Evolutionary conservation across 1,139 yeast species (phyloP).

Genomic region (Casaregolazyma suthepensis): DNA sequence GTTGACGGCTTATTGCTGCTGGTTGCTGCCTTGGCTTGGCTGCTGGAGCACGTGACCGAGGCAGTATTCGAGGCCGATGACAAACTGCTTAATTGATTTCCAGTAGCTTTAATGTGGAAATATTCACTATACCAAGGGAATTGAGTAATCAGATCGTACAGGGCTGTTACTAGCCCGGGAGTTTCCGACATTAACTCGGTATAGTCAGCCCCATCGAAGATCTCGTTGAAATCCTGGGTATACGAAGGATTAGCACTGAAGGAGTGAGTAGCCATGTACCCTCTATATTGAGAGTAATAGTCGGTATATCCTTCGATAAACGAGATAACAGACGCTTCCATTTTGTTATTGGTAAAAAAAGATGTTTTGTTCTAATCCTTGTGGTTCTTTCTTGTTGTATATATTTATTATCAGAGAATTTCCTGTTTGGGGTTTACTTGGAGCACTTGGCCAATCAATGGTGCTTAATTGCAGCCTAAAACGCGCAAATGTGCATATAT

Average conservation of each 20-base stretch:
- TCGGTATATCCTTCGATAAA: slow-evolving; percentile 3
- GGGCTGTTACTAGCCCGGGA: slow-evolving; percentile 15
- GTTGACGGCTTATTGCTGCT: not conserved
- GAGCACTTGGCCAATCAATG: not conserved
- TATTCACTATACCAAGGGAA: slow-evolving; percentile 17
- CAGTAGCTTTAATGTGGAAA: not conserved
- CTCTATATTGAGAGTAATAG: slow-evolving; percentile 12
- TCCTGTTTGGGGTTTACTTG: slow-evolving; percentile 9
- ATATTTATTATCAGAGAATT: slow-evolving; percentile 6
- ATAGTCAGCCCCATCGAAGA: slow-evolving; percentile 16
- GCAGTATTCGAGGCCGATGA: not conserved
- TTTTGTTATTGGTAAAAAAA: not conserved
- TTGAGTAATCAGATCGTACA: slow-evolving; percentile 16
- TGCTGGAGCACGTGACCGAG: not conserved
- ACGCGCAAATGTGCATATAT: not conserved
- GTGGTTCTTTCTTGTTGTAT: slow-evolving; percentile 1
- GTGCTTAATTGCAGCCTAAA: not conserved
- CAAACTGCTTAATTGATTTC: not conserved
- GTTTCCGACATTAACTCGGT: slow-evolving; percentile 12
- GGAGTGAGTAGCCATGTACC: slow-evolving; percentile 14
- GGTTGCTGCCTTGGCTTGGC: not conserved
- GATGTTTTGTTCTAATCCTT: not conserved
- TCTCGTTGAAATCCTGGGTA: slow-evolving; percentile 14
- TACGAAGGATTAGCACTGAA: slow-evolving; percentile 14
- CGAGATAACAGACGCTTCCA: slow-evolving; percentile 5